A percentile compares a stretch with the other conserved stretches of the same genome.
Evolutionary conservation across 192 early-diverging fungal species (phyloP).

Genomic region (Spinellus fusiger): DNA sequence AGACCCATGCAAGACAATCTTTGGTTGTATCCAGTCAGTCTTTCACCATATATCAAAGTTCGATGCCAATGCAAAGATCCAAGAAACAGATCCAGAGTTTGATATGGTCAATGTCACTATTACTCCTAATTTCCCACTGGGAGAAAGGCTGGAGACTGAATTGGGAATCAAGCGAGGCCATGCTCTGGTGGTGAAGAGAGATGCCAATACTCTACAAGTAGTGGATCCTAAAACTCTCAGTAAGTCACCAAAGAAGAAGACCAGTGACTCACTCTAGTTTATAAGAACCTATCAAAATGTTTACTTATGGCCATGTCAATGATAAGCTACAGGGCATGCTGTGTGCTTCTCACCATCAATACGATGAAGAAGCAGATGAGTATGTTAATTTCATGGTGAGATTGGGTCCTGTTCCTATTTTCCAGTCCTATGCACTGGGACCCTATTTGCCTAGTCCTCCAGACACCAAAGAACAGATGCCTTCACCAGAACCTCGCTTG

Average conservation of each 20-base stretch:
- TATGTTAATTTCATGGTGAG: conserved; percentile 34
- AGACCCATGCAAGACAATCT: conserved; percentile 29
- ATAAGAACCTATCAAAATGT: conserved; percentile 30
- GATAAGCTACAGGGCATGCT: conserved; percentile 23
- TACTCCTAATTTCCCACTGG: conserved; percentile 35
- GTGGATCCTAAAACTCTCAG: conserved; percentile 24
- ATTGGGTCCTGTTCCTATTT: conserved; percentile 20
- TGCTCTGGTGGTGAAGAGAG: conserved; percentile 29
- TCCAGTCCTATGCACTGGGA: conserved; percentile 19
- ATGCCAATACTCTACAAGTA: conserved; percentile 32
- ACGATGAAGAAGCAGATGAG: conserved; percentile 28
- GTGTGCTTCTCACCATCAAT: conserved; percentile 36
- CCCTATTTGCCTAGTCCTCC: conserved; percentile 10
- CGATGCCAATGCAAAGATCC: conserved; percentile 8
- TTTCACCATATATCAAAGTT: conserved; percentile 26
- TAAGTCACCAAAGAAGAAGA: conserved; percentile 2
- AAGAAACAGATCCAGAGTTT: conserved; percentile 30
- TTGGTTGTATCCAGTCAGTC: conserved; percentile 29
- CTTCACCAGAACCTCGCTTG: conserved; percentile 1
- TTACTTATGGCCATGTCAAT: conserved; percentile 30
- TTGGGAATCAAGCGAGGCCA: conserved; percentile 18
- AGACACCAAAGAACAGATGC: not conserved
- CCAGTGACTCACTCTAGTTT: not conserved
- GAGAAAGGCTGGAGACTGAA: conserved; percentile 14
- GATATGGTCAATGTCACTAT: conserved; percentile 36